Evolutionary conservation across 306 rosid genomes (phyloP), one percentile per base, ranked within the genome.

Genomic region (Erythrophleum fordii): DNA sequence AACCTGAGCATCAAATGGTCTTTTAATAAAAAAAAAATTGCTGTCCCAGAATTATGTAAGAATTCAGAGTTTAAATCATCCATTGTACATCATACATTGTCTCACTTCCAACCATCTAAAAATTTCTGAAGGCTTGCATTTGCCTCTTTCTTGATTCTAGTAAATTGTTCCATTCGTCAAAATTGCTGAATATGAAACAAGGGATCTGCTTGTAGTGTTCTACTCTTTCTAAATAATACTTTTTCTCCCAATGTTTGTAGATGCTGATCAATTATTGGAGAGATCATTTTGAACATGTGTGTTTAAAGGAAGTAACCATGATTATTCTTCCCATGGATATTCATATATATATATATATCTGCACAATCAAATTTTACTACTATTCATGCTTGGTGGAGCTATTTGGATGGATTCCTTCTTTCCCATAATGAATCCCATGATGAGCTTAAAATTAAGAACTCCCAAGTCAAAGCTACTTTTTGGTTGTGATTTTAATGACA

Each of bases 371-470:
- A 73, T 55, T 53, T 53, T 8, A 37, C 16, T 35, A 1, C 37
- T 37, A 11, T 35, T 14, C 41, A 2, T 20, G 17, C 16, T 22
- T n/a, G 22, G 37, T 22, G 52, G 35, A 28, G 17, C 45, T 22
- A n/a, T 53, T 73, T 35, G 22, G 20, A 55, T 13, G 2, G 1
- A 37, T 73, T n/a, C 67, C 45, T 55, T 53, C 20, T 20, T 37
- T 22, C 28, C 35, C 11, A 72, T 22, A 73, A n/a, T 73, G 62
- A n/a, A 55, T 31, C 34, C 11, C n/a, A 9, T 58, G 69, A 20
- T 53, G 72, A 59, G 28, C 58, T 77, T 73, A 51, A 73, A 52
- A 48, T 59, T 79, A 39, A 60, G 74, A 73, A 6, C 41, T 67
- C 34, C 34, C 51, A 11, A 70, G 58, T 34, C 66, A 29, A 31